Conservation (phyloP, 2,329 filamentous ascomycete species). For the Zopfia rhizophila region DNA sequence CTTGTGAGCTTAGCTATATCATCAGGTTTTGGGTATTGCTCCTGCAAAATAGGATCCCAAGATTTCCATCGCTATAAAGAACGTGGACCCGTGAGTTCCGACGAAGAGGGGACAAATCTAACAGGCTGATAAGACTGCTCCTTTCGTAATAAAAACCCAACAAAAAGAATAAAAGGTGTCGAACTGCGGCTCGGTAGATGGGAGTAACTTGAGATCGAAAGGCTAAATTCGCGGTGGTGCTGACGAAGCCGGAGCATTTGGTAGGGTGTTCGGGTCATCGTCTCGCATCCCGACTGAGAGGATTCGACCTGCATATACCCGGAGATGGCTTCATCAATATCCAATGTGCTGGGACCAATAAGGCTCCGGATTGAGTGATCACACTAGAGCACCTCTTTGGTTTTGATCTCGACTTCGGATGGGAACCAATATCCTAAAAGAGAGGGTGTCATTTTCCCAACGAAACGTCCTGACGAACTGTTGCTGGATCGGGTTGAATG, state of each 20-base stretch:
- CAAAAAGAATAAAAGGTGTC: not conserved
- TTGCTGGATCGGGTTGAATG: too few relatives aligned
- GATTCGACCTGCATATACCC: conserved; percentile 9
- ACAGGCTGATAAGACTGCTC: conserved; percentile 5
- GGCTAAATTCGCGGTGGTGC: too few relatives aligned
- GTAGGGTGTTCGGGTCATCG: too few relatives aligned
- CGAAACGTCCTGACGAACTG: too few relatives aligned
- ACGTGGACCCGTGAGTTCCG: not conserved
- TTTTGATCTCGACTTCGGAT: too few relatives aligned
- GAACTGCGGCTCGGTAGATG: conserved; percentile 3
- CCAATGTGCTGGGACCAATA: not conserved
- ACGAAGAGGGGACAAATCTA: conserved; percentile 4
- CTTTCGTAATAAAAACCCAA: conserved; percentile 7
- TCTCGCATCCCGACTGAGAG: conserved; percentile 2
- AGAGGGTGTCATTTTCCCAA: too few relatives aligned
- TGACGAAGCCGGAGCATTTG: too few relatives aligned
- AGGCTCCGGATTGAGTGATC: not conserved
- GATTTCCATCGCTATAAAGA: too few relatives aligned
- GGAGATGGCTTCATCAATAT: conserved; percentile 2
- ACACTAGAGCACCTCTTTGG: too few relatives aligned
- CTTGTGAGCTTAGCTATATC: conserved; percentile 4
- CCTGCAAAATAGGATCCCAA: conserved; percentile 5
- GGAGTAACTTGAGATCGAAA: too few relatives aligned
- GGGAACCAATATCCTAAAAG: too few relatives aligned
- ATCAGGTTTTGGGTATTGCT: not conserved